These are phyloP conservation scores for Prosopis cineraria DNA, from an alignment of 306 rosid genomes.

Conservation along the genomic window DNA sequence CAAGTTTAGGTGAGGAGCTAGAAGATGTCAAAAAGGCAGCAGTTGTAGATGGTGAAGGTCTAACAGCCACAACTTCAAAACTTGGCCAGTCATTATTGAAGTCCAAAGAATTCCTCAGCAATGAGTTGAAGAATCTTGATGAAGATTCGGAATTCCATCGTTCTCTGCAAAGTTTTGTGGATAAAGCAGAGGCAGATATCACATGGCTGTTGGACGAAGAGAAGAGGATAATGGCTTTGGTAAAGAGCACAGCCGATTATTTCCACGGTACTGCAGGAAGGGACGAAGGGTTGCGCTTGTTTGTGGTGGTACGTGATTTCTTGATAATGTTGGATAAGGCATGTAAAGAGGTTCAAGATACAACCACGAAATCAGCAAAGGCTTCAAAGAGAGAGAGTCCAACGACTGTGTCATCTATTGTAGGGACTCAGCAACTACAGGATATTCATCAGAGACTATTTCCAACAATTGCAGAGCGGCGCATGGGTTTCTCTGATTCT, in stretches of 20 bases:
- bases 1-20: slow-evolving; percentile 66
- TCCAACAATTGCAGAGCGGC: slow-evolving; percentile 75
- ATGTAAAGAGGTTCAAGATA: slow-evolving; percentile 63
- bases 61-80: slow-evolving; percentile 48
- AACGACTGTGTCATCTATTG: slow-evolving; percentile 12
- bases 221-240: slow-evolving; percentile 71
- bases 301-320: slow-evolving; percentile 76
- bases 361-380: slow-evolving; percentile 37
- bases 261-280: slow-evolving; percentile 83
- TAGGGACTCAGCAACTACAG: slow-evolving; percentile 19
- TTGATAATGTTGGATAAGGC: slow-evolving; percentile 72
- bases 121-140: slow-evolving; percentile 52
- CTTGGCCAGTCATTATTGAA: slow-evolving; percentile 47
- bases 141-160: slow-evolving; percentile 59
- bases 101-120: slow-evolving; percentile 48
- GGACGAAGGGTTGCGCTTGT: slow-evolving; percentile 88
- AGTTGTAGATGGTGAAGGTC: slow-evolving; percentile 60
- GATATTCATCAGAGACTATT: slow-evolving; percentile 52
- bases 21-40: slow-evolving; percentile 74
- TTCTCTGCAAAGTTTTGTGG: slow-evolving; percentile 51
- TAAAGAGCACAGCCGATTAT: slow-evolving; percentile 78
- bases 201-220: slow-evolving; percentile 62
- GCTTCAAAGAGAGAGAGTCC: slow-evolving; percentile 51
- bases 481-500: slow-evolving; percentile 62
- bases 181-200: slow-evolving; percentile 50